Evolutionary conservation across 1,284 basidiomycete species (phyloP).

Genomic region (Pseudozyma sp.): DNA sequence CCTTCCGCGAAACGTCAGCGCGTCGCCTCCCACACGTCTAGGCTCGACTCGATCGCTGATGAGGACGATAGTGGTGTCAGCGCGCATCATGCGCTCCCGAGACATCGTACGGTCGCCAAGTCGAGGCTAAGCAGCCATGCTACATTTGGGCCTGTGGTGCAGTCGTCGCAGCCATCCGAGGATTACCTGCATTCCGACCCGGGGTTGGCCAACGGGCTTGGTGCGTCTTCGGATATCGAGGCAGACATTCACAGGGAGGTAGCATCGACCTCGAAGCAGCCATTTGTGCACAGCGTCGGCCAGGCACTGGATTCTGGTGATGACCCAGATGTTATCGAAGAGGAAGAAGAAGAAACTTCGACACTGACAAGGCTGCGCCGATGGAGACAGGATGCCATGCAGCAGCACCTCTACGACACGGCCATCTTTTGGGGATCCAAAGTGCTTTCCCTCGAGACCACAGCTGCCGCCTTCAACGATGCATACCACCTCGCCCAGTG

Average conservation of each 20-base stretch:
- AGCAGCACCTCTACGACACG: conserved; percentile 97
- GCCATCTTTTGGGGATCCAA: conserved; percentile 99
- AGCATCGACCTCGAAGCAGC: conserved; percentile 1
- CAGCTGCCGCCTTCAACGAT: conserved; percentile 72
- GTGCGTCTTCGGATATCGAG: conserved; percentile 10
- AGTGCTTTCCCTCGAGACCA: conserved; percentile 83
- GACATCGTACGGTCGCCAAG: conserved; percentile 12
- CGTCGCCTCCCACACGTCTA: conserved; percentile 6
- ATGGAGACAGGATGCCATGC: conserved; percentile 96
- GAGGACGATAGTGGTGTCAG: conserved; percentile 1
- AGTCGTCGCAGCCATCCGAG: conserved; percentile 25
- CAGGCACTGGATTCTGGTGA: conserved; percentile 10
- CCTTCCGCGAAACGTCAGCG: conserved; percentile 27
- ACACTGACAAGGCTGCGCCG: conserved; percentile 79
- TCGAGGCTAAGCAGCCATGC: conserved; percentile 35
- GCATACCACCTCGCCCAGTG: conserved; percentile 99
- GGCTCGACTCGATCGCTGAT: conserved; percentile 9
- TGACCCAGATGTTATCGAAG: conserved; percentile 13
- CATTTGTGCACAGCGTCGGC: background rate
- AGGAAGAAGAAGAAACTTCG: conserved; percentile 13
- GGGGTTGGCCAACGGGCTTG: conserved; percentile 5
- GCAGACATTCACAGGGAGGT: conserved; percentile 3
- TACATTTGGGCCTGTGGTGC: conserved; percentile 9
- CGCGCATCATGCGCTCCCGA: conserved; percentile 7
- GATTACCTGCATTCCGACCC: conserved; percentile 30